phyloP scores from a whole-genome alignment of 306 rosid species.

The Luffa acutangula region DNA sequence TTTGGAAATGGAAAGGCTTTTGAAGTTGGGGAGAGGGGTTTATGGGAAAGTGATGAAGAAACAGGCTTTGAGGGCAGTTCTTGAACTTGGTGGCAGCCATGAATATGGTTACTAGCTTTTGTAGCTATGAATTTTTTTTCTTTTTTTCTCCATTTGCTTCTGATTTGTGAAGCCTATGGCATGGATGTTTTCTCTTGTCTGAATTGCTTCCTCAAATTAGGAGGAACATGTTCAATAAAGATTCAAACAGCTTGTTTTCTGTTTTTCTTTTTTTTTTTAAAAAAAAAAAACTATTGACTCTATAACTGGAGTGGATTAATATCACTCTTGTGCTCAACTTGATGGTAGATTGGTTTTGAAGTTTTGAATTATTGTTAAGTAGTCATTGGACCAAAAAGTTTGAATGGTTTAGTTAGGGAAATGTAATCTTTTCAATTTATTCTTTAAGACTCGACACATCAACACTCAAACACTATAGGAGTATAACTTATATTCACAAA shows the following conservation, averaged over 20 bases:
- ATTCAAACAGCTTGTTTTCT: not conserved
- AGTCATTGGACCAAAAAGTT: not conserved
- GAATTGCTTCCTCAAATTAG: not conserved
- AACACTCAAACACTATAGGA: not conserved
- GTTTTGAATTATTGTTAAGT: not conserved
- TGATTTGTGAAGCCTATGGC: not conserved
- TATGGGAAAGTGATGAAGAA: constrained; percentile 63
- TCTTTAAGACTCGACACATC: not conserved
- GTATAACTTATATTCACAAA: not conserved
- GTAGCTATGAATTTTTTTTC: not conserved
- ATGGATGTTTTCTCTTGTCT: not conserved
- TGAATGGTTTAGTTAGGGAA: not conserved
- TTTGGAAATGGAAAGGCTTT: constrained; percentile 38
- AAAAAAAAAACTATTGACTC: no score
- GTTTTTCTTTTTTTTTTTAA: no score
- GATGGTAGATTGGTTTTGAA: not conserved
- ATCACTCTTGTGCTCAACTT: not conserved
- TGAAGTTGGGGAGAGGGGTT: constrained; percentile 56
- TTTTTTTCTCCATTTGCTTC: not conserved
- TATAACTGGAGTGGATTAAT: no score
- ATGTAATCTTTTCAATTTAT: not conserved
- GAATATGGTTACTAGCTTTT: constrained; percentile 13
- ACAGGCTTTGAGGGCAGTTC: constrained; percentile 46
- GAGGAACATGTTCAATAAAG: not conserved
- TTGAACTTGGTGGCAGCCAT: constrained; percentile 22